Evolutionary conservation across 371 early-diverging fungal species (phyloP), one percentile per base, ranked within the genome.

Genomic region (Phascolomyces articulosus): DNA sequence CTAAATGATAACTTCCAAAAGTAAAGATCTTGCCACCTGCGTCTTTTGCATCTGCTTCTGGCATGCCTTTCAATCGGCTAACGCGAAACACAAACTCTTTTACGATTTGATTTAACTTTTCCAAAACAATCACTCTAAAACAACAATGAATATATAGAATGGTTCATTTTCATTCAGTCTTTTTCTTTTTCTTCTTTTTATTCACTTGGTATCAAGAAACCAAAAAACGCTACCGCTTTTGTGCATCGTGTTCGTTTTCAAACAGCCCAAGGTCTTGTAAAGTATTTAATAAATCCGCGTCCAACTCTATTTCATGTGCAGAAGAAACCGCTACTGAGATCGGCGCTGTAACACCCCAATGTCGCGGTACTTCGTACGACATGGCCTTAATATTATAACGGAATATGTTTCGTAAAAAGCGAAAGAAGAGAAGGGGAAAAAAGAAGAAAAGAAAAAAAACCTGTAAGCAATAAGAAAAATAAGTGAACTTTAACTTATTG

Each of bases 11-110:
- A 53, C 99, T 98, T 11, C 99, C 99, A 82, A 96, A 99, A 0
- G 99, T 98, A 74, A 95, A 99, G 41, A 99, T 99, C 78, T 96
- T 97, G 29, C 99, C 99, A 47, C 97, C 97, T 40, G 92, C 94
- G 57, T 93, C 90, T 56, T 79, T 86, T 2, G 96, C 97, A 24
- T 93, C 66, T 10, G 88, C 74, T 63, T 93, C 96, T 16, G 94
- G 85, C 29, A 94, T 78, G 16, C 85, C 85, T 56, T 90, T 87
- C 21, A 87, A 65, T 62, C 70, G 75, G 44, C 87, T 83, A 15
- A 90, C 90, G 24, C 74, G 72, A 56, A 89, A 88, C 9, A 98
- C 97, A 80, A 98, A 96, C 53, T 94, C 91, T 71, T 95, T 94
- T 55, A 95, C 93, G 54, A 97, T 74, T 62, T 77, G 73, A 74